Evolutionary conservation across 345 rosid genomes (phyloP).

Genomic region (Luvunga scandens): DNA sequence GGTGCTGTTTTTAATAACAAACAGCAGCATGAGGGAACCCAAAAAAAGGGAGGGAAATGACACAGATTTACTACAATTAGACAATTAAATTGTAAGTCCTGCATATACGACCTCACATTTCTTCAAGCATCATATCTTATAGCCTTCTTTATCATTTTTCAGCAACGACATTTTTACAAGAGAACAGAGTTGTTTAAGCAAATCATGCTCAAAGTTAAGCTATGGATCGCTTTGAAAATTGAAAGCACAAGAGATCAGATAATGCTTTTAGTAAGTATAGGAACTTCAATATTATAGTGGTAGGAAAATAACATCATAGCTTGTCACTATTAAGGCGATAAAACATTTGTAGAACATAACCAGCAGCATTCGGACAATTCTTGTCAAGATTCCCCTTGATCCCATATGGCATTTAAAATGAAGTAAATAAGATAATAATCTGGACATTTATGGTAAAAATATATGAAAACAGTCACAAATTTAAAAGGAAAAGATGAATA

Average conservation of each 20-base stretch:
- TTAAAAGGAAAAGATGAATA: conserved; percentile 11
- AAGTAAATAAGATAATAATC: conserved; percentile 17
- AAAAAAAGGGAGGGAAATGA: no score
- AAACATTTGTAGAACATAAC: conserved; percentile 66
- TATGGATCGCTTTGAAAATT: conserved; percentile 45
- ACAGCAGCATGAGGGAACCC: no score
- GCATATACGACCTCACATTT: no score
- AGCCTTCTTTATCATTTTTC: conserved; percentile 39
- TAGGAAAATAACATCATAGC: conserved; percentile 31
- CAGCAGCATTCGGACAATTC: conserved; percentile 64
- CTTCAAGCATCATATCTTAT: no score
- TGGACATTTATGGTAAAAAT: background rate
- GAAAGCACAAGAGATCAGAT: background rate
- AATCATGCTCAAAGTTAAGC: conserved; percentile 61
- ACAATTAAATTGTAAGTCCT: no score
- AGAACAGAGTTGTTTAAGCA: conserved; percentile 82
- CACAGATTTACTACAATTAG: no score
- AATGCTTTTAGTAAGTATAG: no score
- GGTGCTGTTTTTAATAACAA: no score
- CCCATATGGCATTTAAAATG: conserved; percentile 19
- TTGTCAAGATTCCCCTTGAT: conserved; percentile 86
- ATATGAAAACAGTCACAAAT: conserved; percentile 9
- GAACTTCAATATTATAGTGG: no score
- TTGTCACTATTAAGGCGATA: conserved; percentile 92
- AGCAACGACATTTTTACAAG: conserved; percentile 88